phyloP scores from a whole-genome alignment of 192 early-diverging fungal genomes.

The Backusella circina region DNA sequence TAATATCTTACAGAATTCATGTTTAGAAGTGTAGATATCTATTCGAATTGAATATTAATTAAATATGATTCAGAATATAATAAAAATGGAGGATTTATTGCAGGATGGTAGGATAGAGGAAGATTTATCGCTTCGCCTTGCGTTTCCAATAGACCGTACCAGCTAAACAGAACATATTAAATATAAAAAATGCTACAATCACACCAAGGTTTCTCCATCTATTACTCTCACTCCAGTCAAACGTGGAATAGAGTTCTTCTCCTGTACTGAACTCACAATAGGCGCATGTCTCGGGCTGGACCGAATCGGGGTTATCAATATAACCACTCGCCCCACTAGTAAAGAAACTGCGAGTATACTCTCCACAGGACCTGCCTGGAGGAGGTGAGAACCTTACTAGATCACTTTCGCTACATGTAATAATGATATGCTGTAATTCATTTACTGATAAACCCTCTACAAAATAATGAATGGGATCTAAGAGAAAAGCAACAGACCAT shows the following conservation, averaged over 20 bases:
- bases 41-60: no score
- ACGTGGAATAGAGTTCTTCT: conserved; percentile 20
- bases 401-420: conserved; percentile 42
- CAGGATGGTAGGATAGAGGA: no score
- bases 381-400: conserved; percentile 43
- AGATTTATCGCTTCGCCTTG: conserved; percentile 30
- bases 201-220: conserved; percentile 62
- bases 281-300: conserved; percentile 33
- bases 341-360: conserved; percentile 41
- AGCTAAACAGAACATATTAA: conserved; percentile 37
- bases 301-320: conserved; percentile 44
- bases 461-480: conserved; percentile 50
- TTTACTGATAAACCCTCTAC: conserved; percentile 56
- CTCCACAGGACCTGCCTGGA: conserved; percentile 38
- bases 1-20: no score
- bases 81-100: neutral
- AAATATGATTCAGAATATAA: no score
- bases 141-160: conserved; percentile 35
- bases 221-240: conserved; percentile 50
- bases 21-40: no score
- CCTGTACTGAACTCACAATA: conserved; percentile 44
- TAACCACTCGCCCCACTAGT: conserved; percentile 51
- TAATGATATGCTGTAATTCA: conserved; percentile 42
- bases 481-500: no score
- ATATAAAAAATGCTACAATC: conserved; percentile 45